Evolutionary conservation across 495 filamentous ascomycete species (phyloP).

Genomic region (Podospora conica): DNA sequence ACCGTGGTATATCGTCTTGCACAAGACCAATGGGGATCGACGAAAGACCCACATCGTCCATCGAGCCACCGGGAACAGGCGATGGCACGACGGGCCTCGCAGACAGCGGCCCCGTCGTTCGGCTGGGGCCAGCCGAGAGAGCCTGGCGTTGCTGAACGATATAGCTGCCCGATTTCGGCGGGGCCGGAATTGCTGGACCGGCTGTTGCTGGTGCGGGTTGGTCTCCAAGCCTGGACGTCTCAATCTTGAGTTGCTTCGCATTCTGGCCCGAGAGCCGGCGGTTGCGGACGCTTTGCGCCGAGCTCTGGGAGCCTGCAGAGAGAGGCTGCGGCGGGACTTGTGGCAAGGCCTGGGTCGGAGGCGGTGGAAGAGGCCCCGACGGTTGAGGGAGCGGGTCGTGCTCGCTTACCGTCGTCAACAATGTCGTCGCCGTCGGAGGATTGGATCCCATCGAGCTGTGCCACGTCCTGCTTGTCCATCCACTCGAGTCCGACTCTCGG

Average conservation of each 20-base stretch:
- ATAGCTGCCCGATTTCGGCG: constrained; percentile 34
- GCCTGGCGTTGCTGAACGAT: constrained; percentile 44
- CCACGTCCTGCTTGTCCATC: constrained; percentile 77
- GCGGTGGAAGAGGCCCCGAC: constrained; percentile 30
- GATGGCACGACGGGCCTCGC: constrained; percentile 27
- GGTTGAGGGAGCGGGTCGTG: constrained; percentile 31
- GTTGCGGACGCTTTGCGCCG: constrained; percentile 59
- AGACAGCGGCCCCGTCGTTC: constrained; percentile 23
- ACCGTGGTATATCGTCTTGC: constrained; percentile 30
- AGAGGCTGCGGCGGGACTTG: constrained; percentile 29
- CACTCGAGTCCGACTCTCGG: constrained; percentile 83
- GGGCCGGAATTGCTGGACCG: constrained; percentile 37
- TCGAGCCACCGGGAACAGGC: constrained; percentile 17
- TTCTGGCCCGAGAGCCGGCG: constrained; percentile 77
- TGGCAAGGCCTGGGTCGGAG: constrained; percentile 27
- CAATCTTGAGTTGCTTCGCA: constrained; percentile 80
- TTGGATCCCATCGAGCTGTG: constrained; percentile 79
- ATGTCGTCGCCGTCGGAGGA: constrained; percentile 63
- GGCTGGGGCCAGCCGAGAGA: constrained; percentile 34
- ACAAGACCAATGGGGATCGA: constrained; percentile 28
- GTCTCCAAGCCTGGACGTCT: constrained; percentile 53
- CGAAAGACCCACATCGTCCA: constrained; percentile 23
- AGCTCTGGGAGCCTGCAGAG: constrained; percentile 23
- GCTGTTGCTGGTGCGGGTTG: constrained; percentile 32
- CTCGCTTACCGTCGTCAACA: constrained; percentile 73